phyloP scores from a whole-genome alignment of 108 stramenopile species.

The Cyclotella distinguenda region DNA sequence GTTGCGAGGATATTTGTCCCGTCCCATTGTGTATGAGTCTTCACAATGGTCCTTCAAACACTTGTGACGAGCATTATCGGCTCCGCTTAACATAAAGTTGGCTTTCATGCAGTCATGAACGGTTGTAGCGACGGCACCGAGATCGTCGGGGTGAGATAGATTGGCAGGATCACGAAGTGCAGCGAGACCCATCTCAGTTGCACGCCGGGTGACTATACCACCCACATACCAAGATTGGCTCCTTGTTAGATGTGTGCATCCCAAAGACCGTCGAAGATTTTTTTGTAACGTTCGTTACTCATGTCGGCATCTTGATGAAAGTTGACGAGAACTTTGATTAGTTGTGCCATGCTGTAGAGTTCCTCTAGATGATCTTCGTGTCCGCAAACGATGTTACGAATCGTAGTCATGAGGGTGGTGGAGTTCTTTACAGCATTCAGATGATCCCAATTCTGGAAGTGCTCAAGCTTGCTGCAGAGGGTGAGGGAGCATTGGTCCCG shows the following conservation, averaged over 20 bases:
- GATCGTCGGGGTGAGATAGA: background rate
- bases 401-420: background rate
- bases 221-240: background rate
- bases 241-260: background rate
- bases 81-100: background rate
- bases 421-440: conserved; percentile 4
- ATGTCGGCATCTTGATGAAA: background rate
- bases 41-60: background rate
- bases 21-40: background rate
- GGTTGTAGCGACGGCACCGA: background rate
- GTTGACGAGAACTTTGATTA: background rate
- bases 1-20: background rate
- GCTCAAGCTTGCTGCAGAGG: conserved; percentile 5
- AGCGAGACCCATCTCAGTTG: background rate
- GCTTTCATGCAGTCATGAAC: background rate
- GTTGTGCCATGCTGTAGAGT: background rate
- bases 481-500: conserved; percentile 7
- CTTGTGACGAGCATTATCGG: conserved; percentile 2
- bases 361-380: background rate
- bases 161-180: background rate
- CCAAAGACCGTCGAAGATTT: background rate
- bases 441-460: background rate
- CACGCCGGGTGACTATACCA: background rate
- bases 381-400: conserved; percentile 1
- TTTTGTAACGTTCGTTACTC: background rate